Conservation (phyloP, 2,329 filamentous ascomycete species). For the Xylariaceae sp. region DNA sequence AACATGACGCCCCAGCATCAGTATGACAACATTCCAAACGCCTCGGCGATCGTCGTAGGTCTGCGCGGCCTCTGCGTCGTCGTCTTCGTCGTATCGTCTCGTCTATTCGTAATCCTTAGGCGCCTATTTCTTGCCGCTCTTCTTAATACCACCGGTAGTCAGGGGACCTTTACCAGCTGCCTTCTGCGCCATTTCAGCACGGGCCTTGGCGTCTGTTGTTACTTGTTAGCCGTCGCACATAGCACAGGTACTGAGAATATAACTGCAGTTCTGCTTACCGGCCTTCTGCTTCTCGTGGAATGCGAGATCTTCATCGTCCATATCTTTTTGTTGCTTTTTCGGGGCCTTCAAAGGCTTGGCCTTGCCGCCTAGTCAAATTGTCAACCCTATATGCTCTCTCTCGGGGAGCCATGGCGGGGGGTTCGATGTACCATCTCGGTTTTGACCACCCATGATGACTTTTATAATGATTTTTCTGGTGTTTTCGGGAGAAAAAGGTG, state of each 20-base stretch:
- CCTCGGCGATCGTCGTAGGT: slow-evolving; percentile 7
- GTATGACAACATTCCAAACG: slow-evolving; percentile 1
- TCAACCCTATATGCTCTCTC: slow-evolving; percentile 15
- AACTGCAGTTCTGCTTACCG: no score
- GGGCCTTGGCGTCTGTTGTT: slow-evolving; percentile 75
- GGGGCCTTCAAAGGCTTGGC: slow-evolving; percentile 84
- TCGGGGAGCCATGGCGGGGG: slow-evolving; percentile 1
- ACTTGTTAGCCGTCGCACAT: slow-evolving; percentile 14
- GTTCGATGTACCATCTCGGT: slow-evolving; percentile 64
- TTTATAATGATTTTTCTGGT: background rate
- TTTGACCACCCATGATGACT: slow-evolving; percentile 66
- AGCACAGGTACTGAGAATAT: no score
- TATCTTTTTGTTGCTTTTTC: slow-evolving; percentile 83
- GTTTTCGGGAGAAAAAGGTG: background rate
- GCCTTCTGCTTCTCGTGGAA: slow-evolving; percentile 84
- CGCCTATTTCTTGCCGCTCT: slow-evolving; percentile 91
- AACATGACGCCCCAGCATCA: slow-evolving; percentile 6
- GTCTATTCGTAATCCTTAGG: slow-evolving; percentile 25
- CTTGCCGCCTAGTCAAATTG: slow-evolving; percentile 69
- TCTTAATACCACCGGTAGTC: slow-evolving; percentile 89
- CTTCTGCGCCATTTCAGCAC: slow-evolving; percentile 82
- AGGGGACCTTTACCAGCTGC: slow-evolving; percentile 87
- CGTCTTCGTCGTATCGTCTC: slow-evolving; percentile 22
- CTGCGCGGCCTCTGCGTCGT: slow-evolving; percentile 27
- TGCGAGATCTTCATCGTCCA: slow-evolving; percentile 86